Base-by-base conservation (phyloP, 2,329 filamentous ascomycete genomes). In the Dissoconium aciculare region DNA sequence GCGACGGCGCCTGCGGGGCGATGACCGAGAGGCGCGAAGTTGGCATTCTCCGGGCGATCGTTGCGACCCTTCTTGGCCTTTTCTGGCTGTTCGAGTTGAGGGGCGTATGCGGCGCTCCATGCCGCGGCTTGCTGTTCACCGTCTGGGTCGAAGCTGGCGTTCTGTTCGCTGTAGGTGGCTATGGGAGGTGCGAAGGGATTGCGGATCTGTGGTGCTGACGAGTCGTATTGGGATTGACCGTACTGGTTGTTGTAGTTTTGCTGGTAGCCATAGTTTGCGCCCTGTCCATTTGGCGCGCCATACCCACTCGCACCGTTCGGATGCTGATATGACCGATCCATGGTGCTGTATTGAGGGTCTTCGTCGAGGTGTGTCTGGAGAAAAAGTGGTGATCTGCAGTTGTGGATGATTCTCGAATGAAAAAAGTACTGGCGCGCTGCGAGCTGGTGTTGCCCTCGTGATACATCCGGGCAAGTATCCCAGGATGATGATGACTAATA, bases 111-210 rank as follows among this genome's bases (percentile, higher is more conserved):
- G 9, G 78, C 87, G 56, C 92, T 85, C 84, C 87, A 94, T 56
- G 92, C 81, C 28, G 85, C 84, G 39, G 94, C 85, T 55, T 92
- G 83, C 23, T 83, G 83, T 34, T 89, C 83, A 62, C 82, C 78
- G 43, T 93, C 82, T 3, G 83, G 74, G 47, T 93, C 72, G 31
- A 68, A 56, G 15, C 54, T 56, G 5, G 56, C 45, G 17, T 60
- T 61, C 13, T 40, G 41, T 10, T 37, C 39, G 13, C 35, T 35
- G 15, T 44, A 45, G n/a, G 39, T 34, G 8, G 41, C 32, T 4
- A 37, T 34, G 14, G 45, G 35, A 10, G 68, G 66, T 9, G 76
- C 74, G 50, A 92, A 93, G 0, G 85, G 81, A 51, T 92, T 92
- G 36, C 71, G 67, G 40, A 87, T 85, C 44, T 79, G 73, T 8